phyloP scores from a whole-genome alignment of 225 moss, liverwort and hornwort species.

The Neckera pumila region DNA sequence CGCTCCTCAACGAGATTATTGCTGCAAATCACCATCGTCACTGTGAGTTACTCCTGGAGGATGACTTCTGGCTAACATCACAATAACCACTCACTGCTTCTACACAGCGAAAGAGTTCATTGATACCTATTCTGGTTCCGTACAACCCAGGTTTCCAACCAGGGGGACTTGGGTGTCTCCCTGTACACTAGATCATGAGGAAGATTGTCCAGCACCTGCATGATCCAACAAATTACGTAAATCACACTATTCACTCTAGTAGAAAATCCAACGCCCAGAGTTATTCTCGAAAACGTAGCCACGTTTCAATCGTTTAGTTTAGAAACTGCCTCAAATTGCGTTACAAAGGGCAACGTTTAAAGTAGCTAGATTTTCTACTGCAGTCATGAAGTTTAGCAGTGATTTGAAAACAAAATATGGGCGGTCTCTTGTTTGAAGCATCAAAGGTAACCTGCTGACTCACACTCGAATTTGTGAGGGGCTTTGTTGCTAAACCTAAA shows the following conservation, averaged over 20 bases:
- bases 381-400: not conserved
- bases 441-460: not conserved
- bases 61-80: not conserved
- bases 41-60: not conserved
- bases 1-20: slow-evolving; percentile 41
- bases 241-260: not conserved
- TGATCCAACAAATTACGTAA: not conserved
- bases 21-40: slow-evolving; percentile 16
- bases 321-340: not conserved
- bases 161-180: slow-evolving; percentile 44
- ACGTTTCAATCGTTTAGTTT: not conserved
- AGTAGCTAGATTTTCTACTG: not conserved
- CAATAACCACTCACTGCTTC: not conserved
- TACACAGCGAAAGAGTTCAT: not conserved
- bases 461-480: not conserved
- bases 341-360: not conserved
- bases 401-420: not conserved
- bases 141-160: slow-evolving; percentile 74
- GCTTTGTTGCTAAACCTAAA: not conserved
- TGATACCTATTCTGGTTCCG: slow-evolving; percentile 34
- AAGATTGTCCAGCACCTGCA: slow-evolving; percentile 94
- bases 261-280: not conserved
- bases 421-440: not conserved
- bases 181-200: slow-evolving; percentile 84
- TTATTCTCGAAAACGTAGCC: not conserved